phyloP scores from a whole-genome alignment of 768 basidiomycete species.

The Tricholoma sp. region DNA sequence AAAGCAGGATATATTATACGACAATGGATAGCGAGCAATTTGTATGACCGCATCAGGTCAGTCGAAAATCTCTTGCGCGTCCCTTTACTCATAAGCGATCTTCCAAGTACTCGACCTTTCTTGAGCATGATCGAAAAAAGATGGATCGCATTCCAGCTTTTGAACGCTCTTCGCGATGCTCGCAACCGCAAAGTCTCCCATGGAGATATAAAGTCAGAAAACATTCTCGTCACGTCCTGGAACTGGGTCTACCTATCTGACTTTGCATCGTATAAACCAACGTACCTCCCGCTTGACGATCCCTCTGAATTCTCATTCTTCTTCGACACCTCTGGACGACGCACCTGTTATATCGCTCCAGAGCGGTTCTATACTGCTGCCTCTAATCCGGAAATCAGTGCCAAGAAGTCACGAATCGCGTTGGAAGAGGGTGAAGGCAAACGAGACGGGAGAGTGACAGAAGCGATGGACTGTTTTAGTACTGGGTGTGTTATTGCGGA shows the following conservation, averaged over 20 bases:
- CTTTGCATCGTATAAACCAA: constrained; percentile 94
- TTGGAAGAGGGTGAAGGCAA: constrained; percentile 56
- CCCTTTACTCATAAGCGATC: not conserved
- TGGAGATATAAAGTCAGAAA: constrained; percentile 97
- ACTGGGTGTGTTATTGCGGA: constrained; percentile 94
- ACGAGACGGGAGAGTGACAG: constrained; percentile 79
- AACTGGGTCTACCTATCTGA: constrained; percentile 95
- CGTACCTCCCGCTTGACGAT: constrained; percentile 91
- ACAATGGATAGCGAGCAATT: constrained; percentile 90
- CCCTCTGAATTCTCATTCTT: constrained; percentile 97
- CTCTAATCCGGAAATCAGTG: constrained; percentile 63
- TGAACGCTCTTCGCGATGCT: constrained; percentile 79
- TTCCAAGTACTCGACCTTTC: constrained; percentile 87
- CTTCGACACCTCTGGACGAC: constrained; percentile 90
- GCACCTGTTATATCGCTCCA: constrained; percentile 95
- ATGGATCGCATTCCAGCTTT: constrained; percentile 94
- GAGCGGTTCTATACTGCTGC: constrained; percentile 87
- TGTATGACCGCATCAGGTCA: constrained; percentile 97
- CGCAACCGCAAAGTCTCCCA: constrained; percentile 87
- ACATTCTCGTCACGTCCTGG: constrained; percentile 93
- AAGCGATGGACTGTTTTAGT: constrained; percentile 97
- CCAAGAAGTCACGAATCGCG: constrained; percentile 54
- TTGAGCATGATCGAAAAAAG: constrained; percentile 90
- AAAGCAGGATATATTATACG: constrained; percentile 93
- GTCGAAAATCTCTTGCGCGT: constrained; percentile 15